Conservation (phyloP, 2,329 filamentous ascomycete species). For the Cercospora sp. region DNA sequence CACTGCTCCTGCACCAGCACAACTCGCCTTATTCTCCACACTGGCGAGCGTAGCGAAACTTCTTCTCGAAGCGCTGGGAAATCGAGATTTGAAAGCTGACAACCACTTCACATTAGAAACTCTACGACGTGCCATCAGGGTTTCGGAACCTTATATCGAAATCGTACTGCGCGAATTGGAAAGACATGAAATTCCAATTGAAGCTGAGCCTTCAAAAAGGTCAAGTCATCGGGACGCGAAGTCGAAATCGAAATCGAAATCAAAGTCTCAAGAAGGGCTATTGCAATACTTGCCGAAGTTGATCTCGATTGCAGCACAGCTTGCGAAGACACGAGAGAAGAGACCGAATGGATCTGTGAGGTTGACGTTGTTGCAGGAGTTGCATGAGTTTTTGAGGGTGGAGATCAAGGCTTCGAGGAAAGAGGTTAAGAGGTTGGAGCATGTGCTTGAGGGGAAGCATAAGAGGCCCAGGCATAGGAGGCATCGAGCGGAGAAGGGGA, state of each 20-base stretch:
- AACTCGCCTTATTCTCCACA: not conserved
- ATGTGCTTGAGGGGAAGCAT: slow-evolving; percentile 8
- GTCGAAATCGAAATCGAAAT: not conserved
- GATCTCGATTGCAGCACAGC: not conserved
- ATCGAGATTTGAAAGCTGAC: slow-evolving; percentile 6
- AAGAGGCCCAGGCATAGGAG: slow-evolving; percentile 2
- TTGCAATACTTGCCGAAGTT: not conserved
- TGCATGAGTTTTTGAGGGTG: slow-evolving; percentile 1
- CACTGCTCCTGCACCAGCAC: not conserved
- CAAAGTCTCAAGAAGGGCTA: not conserved
- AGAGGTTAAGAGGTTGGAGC: slow-evolving; percentile 20
- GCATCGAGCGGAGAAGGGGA: not conserved
- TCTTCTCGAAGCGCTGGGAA: slow-evolving; percentile 1
- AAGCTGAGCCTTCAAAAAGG: not conserved
- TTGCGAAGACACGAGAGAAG: not conserved
- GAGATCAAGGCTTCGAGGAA: slow-evolving; percentile 10
- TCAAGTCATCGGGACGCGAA: not conserved
- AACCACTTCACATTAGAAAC: slow-evolving; percentile 5
- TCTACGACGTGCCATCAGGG: slow-evolving; percentile 6
- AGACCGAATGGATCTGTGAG: slow-evolving; percentile 3
- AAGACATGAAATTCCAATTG: not conserved
- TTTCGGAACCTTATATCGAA: slow-evolving; percentile 10
- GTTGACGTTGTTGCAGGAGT: slow-evolving; percentile 12
- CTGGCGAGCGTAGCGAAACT: slow-evolving; percentile 3
- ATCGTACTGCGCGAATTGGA: slow-evolving; percentile 5